Evolutionary conservation across 805 yeast species (phyloP).

Genomic region (Wickerhamiella shivajii): DNA sequence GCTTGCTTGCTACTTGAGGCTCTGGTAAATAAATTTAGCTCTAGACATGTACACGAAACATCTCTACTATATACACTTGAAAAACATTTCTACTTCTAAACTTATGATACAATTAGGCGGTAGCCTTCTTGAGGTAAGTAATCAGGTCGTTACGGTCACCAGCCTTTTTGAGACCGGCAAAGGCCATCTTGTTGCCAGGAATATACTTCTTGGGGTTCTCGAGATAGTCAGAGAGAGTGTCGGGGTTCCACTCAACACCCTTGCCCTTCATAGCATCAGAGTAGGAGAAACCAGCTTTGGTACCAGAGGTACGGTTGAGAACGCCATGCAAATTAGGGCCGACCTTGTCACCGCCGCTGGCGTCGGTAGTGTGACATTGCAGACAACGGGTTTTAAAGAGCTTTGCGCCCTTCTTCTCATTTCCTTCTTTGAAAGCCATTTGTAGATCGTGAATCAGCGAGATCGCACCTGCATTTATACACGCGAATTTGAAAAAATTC

Average conservation of each 20-base stretch:
- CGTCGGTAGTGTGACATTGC: constrained; percentile 96
- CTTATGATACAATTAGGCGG: constrained; percentile 21
- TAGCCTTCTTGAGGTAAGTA: constrained; percentile 52
- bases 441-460: no score
- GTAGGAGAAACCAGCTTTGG: constrained; percentile 85
- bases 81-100: background rate
- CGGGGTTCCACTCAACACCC: constrained; percentile 77
- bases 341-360: constrained; percentile 94
- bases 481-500: no score
- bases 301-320: constrained; percentile 83
- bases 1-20: no score
- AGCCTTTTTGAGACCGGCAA: constrained; percentile 98
- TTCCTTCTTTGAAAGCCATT: no score
- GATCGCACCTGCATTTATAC: no score
- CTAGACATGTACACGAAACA: no score
- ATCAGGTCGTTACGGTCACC: constrained; percentile 97
- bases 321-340: constrained; percentile 98
- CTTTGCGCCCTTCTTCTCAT: constrained; percentile 91
- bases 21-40: no score
- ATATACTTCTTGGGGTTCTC: constrained; percentile 99
- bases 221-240: constrained; percentile 86
- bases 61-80: no score
- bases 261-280: constrained; percentile 97
- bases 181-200: constrained; percentile 99
- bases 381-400: constrained; percentile 97